Evolutionary conservation across 495 filamentous ascomycete species (phyloP).

Genomic region (Aspergillus asperescens): DNA sequence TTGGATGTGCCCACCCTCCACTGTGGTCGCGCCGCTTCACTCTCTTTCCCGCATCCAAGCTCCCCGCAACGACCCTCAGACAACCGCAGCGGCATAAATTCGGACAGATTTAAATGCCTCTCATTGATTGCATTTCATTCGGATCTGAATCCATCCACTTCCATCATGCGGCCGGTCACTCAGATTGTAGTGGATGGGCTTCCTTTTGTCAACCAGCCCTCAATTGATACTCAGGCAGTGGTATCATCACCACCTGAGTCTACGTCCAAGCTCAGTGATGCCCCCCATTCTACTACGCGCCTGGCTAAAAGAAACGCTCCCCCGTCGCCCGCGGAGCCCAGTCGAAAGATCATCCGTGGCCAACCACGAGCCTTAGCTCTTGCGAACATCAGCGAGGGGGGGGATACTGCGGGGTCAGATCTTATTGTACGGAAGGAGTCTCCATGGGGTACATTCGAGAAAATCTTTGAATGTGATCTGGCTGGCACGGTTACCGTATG

Average conservation of each 20-base stretch:
- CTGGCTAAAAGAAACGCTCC: neutral
- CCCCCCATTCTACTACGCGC: neutral
- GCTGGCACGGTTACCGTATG: constrained; percentile 15
- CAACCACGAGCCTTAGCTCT: constrained; percentile 3
- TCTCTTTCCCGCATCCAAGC: neutral
- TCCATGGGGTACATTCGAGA: constrained; percentile 14
- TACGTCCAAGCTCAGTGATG: neutral
- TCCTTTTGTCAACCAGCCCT: neutral
- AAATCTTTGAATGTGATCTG: constrained; percentile 18
- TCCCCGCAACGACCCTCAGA: neutral
- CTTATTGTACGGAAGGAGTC: constrained; percentile 6
- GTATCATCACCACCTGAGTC: neutral
- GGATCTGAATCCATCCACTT: neutral
- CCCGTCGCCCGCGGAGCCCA: neutral
- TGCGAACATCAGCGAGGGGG: neutral
- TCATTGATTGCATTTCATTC: neutral
- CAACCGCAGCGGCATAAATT: neutral
- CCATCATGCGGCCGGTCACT: neutral
- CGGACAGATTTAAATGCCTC: neutral
- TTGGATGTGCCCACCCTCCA: neutral
- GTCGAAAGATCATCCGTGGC: constrained; percentile 4
- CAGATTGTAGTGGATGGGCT: neutral
- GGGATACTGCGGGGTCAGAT: neutral
- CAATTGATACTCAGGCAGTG: neutral
- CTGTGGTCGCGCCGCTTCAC: neutral